Evolutionary conservation across 352 stramenopile genomes (phyloP).

Genomic region (Thalassiosira exigua): DNA sequence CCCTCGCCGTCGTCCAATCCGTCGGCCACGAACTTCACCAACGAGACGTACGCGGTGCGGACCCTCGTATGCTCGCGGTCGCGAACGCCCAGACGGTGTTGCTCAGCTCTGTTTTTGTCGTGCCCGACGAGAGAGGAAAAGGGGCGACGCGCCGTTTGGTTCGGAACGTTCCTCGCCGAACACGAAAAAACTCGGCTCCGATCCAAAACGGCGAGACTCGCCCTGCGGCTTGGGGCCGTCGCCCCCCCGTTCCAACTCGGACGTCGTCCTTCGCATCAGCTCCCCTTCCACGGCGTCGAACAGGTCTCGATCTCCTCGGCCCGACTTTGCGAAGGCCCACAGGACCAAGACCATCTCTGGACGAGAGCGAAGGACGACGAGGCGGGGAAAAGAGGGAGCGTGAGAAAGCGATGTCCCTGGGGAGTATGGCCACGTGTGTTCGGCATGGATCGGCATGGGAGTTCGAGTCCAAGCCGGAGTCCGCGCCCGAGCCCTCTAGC

Average conservation of each 20-base stretch:
- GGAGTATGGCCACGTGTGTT: too few species aligned
- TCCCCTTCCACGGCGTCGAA: slow-evolving; percentile 60
- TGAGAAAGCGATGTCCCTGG: too few species aligned
- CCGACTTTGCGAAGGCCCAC: slow-evolving; percentile 70
- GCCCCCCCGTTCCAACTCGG: slow-evolving; percentile 18
- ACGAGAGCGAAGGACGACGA: too few species aligned
- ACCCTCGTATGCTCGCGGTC: slow-evolving; percentile 57
- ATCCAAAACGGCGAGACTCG: too few species aligned
- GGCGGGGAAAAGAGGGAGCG: too few species aligned
- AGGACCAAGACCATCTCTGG: slow-evolving; percentile 81
- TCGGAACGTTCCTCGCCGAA: too few species aligned
- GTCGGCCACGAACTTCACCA: slow-evolving; percentile 68
- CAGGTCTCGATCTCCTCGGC: slow-evolving; percentile 52
- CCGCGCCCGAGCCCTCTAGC: too few species aligned
- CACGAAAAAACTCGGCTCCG: too few species aligned
- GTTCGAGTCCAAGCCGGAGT: too few species aligned
- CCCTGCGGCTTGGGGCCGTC: slow-evolving; percentile 46
- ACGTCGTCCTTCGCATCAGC: slow-evolving; percentile 42
- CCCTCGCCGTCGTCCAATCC: slow-evolving; percentile 61
- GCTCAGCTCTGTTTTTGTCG: slow-evolving; percentile 48
- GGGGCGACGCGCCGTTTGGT: neutral
- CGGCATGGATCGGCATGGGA: too few species aligned
- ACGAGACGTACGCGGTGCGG: slow-evolving; percentile 48
- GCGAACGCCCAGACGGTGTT: slow-evolving; percentile 84
- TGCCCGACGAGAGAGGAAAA: neutral